These are phyloP conservation scores for Candida dubliniensis DNA, from an alignment of 1,139 yeast species.

Conservation along the genomic window DNA sequence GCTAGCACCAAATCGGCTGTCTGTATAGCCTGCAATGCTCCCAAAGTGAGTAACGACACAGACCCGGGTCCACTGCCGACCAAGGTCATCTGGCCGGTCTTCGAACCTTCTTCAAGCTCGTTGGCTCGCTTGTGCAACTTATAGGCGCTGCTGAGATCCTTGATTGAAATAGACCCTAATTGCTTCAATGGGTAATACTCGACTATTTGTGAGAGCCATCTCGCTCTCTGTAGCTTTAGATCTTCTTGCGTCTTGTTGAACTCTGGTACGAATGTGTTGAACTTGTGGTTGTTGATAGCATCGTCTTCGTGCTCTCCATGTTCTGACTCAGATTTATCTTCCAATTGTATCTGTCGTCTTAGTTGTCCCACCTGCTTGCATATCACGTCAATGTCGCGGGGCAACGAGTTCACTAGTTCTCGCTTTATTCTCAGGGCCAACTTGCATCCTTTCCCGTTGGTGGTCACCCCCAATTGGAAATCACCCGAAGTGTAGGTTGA, in stretches of 20 bases:
- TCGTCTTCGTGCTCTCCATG: slow-evolving; percentile 72
- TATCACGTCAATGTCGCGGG: slow-evolving; percentile 66
- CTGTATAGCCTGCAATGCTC: slow-evolving; percentile 79
- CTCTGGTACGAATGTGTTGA: slow-evolving; percentile 65
- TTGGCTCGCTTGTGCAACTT: slow-evolving; percentile 8
- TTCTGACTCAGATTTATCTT: slow-evolving; percentile 43
- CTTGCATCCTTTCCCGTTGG: slow-evolving; percentile 88
- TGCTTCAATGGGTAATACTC: slow-evolving; percentile 82
- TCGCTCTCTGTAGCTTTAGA: slow-evolving; percentile 58
- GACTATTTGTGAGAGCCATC: slow-evolving; percentile 92
- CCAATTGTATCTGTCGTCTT: slow-evolving; percentile 54
- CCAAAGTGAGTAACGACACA: slow-evolving; percentile 75
- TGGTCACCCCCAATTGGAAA: slow-evolving; percentile 81
- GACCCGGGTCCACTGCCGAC: slow-evolving; percentile 97
- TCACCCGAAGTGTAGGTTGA: slow-evolving; percentile 73
- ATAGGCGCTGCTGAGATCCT: slow-evolving; percentile 53
- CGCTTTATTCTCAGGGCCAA: slow-evolving; percentile 79
- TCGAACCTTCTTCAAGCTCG: not conserved
- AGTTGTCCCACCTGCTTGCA: slow-evolving; percentile 70
- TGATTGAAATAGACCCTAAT: slow-evolving; percentile 56
- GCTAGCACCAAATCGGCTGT: slow-evolving; percentile 84
- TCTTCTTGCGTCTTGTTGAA: slow-evolving; percentile 54
- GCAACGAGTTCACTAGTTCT: slow-evolving; percentile 66
- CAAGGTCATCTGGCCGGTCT: slow-evolving; percentile 62
- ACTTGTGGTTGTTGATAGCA: slow-evolving; percentile 54